phyloP scores from a whole-genome alignment of 257 asterid species.

The Anisodus tanguticus region DNA sequence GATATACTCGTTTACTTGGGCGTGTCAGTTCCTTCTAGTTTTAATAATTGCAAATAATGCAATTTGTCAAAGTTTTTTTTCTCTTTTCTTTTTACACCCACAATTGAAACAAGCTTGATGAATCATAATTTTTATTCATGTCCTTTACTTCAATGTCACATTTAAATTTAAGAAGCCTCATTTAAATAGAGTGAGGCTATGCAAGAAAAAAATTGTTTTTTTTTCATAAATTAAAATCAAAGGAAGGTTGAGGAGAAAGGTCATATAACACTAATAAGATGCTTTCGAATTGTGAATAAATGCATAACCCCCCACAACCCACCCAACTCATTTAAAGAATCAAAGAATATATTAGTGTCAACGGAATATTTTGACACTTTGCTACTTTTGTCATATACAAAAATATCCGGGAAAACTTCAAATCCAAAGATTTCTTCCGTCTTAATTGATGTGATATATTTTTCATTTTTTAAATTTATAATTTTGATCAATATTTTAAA shows the following conservation, averaged over 20 bases:
- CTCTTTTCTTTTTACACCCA: neutral
- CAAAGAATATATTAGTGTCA: neutral
- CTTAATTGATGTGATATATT: too few species aligned
- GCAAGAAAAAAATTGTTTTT: neutral
- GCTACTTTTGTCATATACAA: neutral
- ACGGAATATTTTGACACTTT: constrained; percentile 8
- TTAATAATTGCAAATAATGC: neutral
- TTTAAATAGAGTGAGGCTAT: neutral
- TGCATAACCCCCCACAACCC: constrained; percentile 3
- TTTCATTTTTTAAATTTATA: too few species aligned
- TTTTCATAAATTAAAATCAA: neutral
- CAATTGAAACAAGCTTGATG: neutral
- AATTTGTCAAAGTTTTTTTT: neutral
- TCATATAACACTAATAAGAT: neutral
- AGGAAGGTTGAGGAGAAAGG: neutral
- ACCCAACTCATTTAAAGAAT: neutral
- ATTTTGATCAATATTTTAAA: too few species aligned
- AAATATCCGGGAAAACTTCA: neutral
- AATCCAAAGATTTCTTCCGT: neutral
- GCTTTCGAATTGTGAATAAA: neutral
- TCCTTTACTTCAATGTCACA: neutral
- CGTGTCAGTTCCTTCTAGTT: neutral
- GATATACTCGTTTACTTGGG: neutral
- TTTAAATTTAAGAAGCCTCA: neutral
- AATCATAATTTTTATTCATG: neutral